Evolutionary conservation across 2,329 filamentous ascomycete species (phyloP).

Genomic region (Xylogone sp.): DNA sequence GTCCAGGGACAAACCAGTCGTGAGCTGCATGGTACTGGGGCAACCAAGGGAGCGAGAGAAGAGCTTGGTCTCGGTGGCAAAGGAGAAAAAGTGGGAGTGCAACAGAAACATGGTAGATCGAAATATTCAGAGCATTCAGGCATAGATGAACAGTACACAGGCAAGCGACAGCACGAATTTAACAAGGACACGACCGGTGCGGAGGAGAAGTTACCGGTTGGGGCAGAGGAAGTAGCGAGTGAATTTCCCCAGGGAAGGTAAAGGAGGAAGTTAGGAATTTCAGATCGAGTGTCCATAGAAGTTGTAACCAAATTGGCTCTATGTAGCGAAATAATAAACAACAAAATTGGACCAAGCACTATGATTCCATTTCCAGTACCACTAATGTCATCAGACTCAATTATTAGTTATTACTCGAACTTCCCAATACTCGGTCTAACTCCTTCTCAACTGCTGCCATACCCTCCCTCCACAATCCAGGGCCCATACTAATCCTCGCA

Average conservation of each 20-base stretch:
- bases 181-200: constrained; percentile 9
- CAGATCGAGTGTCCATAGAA: neutral
- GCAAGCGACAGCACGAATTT: constrained; percentile 7
- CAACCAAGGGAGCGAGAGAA: constrained; percentile 29
- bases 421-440: constrained; percentile 4
- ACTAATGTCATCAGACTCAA: too few relatives aligned
- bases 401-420: too few relatives aligned
- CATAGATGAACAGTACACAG: constrained; percentile 9
- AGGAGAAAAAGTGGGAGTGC: constrained; percentile 15
- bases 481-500: constrained; percentile 52
- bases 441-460: constrained; percentile 22
- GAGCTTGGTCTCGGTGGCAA: constrained; percentile 36
- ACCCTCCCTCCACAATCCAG: constrained; percentile 39
- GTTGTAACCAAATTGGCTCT: neutral
- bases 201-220: constrained; percentile 10
- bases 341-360: too few relatives aligned
- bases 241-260: constrained; percentile 13
- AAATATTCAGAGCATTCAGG: too few relatives aligned
- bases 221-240: constrained; percentile 13
- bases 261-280: neutral
- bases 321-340: neutral
- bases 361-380: too few relatives aligned
- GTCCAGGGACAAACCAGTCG: constrained; percentile 37
- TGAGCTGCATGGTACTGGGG: constrained; percentile 35
- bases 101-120: neutral